Evolutionary conservation across 352 stramenopile species (phyloP), one percentile per base, ranked within the genome.

Genomic region (Globisporangium echinulatum): DNA sequence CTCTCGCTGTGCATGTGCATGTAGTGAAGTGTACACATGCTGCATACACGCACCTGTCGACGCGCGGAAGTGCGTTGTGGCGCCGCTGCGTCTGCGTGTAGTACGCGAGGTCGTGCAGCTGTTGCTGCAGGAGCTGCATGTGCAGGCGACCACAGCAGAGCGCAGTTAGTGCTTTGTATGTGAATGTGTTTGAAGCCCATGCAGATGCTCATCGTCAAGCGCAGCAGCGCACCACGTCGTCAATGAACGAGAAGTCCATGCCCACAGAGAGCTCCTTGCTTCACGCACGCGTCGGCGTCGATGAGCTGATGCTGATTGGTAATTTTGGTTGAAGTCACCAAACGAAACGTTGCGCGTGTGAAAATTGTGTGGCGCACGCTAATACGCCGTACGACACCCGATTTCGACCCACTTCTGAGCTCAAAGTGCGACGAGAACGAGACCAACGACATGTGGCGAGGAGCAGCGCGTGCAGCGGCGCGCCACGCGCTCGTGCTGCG

Each of bases 91-190:
- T 67, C 56, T 85, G 63, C 33, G 74, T 68, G 52, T 73, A 74
- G 56, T 79, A 57, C 47, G 86, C 44, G 53, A 91, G 61, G 59
- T 89, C 82, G 38, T 86, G 75, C 17, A 91, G 57, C 55, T 91
- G 77, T 63, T 88, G 75, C 56, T 88, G 77, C 19, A 74, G 63
- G 7, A 52, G 54, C 78, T 88, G 48, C 3, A 33, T 33, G 25
- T 33, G 25, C 25, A 4, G 8, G 17, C 7, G 43, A 17, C 11
- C 43, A 48, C 43, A 48, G 0, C 10, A 48, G 43, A 17, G 43
- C 43, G 7, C 25, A 33, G 25, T 48, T 15, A 48, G 43, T 48
- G 43, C 43, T 7, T 25, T 11, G 37, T 5, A 40, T 14, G 5
- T 2, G 25, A 8, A 17, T 43, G 5, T 25, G 5, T 5, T 40